Base-by-base conservation (phyloP, 805 yeast genomes). In the Candida patagonica region DNA sequence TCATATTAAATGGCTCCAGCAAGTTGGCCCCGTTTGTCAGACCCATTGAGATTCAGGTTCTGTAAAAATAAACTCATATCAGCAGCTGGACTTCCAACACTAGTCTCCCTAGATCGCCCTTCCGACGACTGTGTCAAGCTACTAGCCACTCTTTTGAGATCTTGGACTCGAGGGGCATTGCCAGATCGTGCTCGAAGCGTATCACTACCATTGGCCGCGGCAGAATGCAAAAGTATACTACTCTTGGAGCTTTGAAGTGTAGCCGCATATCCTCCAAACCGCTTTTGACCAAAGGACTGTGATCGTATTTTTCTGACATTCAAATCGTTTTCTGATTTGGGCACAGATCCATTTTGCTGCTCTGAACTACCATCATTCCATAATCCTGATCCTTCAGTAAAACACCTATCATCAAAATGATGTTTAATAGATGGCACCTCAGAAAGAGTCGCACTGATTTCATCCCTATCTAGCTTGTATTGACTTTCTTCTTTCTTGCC, bases 161-260 rank as follows among this genome's bases (percentile, higher is more conserved):
- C 53, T 3, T 30, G 13, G 10, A 49, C 45, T 5, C 43, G 24
- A 2, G 53, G 53, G 8, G 53, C 37, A 19, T 30, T 41, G 22
- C 44, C 48, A 2, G 42, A 30, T 16, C 43, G 32, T 7, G 38
- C 32, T 17, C 30, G 24, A 8, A 23, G 15, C 23, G 26, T 22
- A 21, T 35, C 26, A 20, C 30, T 20, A 16, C 26, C 31, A 19
- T 13, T 15, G 6, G 26, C 30, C 6, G 22, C 27, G 7, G 22
- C 20, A 3, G 37, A 30, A 16, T 27, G 26, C 12, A 29, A 4
- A 17, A 19, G 32, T 16, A 23, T 8, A 10, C 41, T 30, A 30
- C 36, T 38, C 6, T 24, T 5, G n/a, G 23, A 13, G 25, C 42
- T 40, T 21, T 29, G 35, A 19, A 39, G n/a, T 5, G 42, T 21